Conservation (phyloP, 306 rosid genomes). For the Vigna nakashimae region DNA sequence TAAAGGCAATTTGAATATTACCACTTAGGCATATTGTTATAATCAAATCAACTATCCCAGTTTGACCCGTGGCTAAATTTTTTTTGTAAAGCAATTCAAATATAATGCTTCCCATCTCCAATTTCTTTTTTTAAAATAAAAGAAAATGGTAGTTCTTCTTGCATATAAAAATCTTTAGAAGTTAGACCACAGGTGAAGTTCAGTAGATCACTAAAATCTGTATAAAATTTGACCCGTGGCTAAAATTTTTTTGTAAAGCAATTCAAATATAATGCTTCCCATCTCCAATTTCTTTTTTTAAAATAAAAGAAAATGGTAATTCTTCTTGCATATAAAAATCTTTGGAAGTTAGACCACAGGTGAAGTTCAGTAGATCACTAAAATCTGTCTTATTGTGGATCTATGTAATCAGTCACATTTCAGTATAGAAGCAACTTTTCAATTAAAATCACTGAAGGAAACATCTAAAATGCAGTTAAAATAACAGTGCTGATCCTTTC, state of each 20-base stretch:
- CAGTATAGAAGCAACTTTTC: constrained; percentile 11
- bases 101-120: constrained; percentile 26
- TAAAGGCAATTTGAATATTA: constrained; percentile 11
- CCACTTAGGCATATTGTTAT: neutral
- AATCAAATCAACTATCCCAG: constrained; percentile 25
- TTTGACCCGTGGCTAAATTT: neutral
- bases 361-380: constrained; percentile 23
- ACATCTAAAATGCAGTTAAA: constrained; percentile 27
- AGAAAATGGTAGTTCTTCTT: neutral
- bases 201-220: neutral
- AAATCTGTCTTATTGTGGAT: constrained; percentile 14
- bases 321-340: neutral
- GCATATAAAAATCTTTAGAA: neutral
- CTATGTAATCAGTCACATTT: neutral
- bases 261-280: constrained; percentile 3
- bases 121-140: neutral
- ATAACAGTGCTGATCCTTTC: constrained; percentile 16
- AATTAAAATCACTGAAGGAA: constrained; percentile 13
- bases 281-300: constrained; percentile 20
- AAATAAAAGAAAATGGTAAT: neutral
- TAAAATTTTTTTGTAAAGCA: neutral
- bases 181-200: constrained; percentile 5
- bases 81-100: constrained; percentile 14
- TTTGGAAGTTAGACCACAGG: neutral
- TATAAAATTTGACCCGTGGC: neutral